phyloP scores from a whole-genome alignment of 805 yeast genomes.

The Ogataea dorogensis region DNA sequence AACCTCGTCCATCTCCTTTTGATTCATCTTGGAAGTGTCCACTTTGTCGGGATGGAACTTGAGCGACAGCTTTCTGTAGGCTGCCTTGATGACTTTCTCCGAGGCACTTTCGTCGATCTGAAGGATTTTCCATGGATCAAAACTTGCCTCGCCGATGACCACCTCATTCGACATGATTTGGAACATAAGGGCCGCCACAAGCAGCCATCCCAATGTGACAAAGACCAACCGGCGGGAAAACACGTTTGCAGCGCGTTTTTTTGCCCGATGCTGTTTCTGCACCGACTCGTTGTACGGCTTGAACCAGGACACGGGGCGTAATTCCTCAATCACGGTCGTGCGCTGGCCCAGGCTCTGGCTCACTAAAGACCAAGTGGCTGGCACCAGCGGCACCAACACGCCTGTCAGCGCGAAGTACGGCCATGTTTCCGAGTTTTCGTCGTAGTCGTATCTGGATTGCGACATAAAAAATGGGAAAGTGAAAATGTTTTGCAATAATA shows the following conservation, averaged over 20 bases:
- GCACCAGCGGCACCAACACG: conserved; percentile 63
- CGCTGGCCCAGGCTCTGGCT: conserved; percentile 2
- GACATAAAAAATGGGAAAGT: conserved; percentile 35
- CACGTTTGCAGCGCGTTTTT: conserved; percentile 29
- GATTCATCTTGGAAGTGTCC: conserved; percentile 55
- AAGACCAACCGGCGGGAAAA: conserved; percentile 33
- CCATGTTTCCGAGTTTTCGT: conserved; percentile 90
- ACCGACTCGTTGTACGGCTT: conserved; percentile 35
- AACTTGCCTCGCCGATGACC: conserved; percentile 43
- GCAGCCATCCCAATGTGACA: conserved; percentile 59
- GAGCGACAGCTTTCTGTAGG: conserved; percentile 82
- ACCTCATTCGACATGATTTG: conserved; percentile 46
- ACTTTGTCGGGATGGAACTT: conserved; percentile 94
- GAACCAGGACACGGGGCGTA: conserved; percentile 29
- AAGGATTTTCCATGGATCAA: conserved; percentile 90
- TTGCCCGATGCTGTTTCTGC: conserved; percentile 31
- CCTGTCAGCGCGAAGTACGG: conserved; percentile 83
- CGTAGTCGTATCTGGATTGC: conserved; percentile 68
- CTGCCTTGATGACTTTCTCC: conserved; percentile 75
- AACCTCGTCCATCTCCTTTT: conserved; percentile 52
- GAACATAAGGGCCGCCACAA: conserved; percentile 42
- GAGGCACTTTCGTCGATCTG: conserved; percentile 65
- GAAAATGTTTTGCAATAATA: conserved; percentile 3
- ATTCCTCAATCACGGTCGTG: conserved; percentile 12
- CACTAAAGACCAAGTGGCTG: conserved; percentile 38